Evolutionary conservation across 2,329 filamentous ascomycete genomes (phyloP), one percentile per base, ranked within the genome.

Genomic region (Eutypa lata): DNA sequence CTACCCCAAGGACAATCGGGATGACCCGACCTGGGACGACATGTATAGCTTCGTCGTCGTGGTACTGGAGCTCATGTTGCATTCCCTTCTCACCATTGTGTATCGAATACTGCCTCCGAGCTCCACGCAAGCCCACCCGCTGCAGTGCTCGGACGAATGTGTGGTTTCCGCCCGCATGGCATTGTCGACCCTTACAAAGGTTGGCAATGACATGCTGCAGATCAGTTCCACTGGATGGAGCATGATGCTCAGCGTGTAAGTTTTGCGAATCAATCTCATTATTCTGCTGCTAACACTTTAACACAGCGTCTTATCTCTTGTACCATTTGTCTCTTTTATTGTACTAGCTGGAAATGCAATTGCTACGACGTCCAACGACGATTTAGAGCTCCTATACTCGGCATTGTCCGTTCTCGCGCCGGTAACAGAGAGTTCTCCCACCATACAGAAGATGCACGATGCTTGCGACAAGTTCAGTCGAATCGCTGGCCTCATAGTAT

Each of bases 291-390:
- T 60, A 28, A 61, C 51, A 21, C 2, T 8, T 6, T 19, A 4
- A 31, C 1, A 31, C 1, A 65, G 63, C 13, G 52, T 61, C 35
- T 21, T 65, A 13, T 63, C 55, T 18, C 43, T 65, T 2, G 63
- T 60, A 10, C 63, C 63, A 18, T 58, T 65, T 16, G 63, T 60
- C 6, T 57, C 63, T 2, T 65, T 64, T 21, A 60, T 63, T 24
- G 61, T 65, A 33, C 50, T 65, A 8, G 62, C 62, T 10, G 63
- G 63, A 16, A 64, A 65, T 40, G 57, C 62, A 8, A 64, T 65
- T 49, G 61, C 62, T 16, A 65, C 62, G 7, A 58, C 59, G 1
- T 63, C 62, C 1, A 51, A 44, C 13, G 46, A 50, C 11, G 63
- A 65, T 16, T 47, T 65, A 22, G 43, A 48, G 16, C 52, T 64